phyloP scores from a whole-genome alignment of 306 rosid species.

The Cicer judaicum region DNA sequence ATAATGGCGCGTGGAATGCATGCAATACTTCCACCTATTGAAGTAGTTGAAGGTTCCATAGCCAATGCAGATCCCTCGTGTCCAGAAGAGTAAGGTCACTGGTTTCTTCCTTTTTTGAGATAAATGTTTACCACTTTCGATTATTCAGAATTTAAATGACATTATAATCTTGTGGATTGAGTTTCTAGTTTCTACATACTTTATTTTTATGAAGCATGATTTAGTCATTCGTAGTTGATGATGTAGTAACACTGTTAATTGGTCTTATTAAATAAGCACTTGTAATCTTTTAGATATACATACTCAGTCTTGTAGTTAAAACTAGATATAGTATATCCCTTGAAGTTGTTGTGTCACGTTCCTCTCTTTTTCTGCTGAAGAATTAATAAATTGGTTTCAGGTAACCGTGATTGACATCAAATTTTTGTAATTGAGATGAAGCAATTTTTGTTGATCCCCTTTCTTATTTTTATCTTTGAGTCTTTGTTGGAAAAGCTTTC shows the following conservation, averaged over 20 bases:
- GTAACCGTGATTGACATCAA: conserved; percentile 12
- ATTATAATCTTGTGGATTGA: neutral
- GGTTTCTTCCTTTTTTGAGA: conserved; percentile 33
- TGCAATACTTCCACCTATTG: conserved; percentile 92
- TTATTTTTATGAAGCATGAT: neutral
- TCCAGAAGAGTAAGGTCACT: conserved; percentile 87
- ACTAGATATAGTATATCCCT: conserved; percentile 23
- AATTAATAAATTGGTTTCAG: conserved; percentile 12
- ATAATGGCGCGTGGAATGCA: conserved; percentile 95
- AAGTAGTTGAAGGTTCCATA: conserved; percentile 79
- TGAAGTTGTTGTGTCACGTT: conserved; percentile 14
- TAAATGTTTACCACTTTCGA: conserved; percentile 16
- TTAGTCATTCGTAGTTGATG: conserved; percentile 30
- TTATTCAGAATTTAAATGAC: neutral
- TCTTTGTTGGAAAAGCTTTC: conserved; percentile 24
- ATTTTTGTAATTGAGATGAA: conserved; percentile 28
- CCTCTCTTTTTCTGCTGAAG: conserved; percentile 23
- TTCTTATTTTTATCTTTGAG: conserved; percentile 3
- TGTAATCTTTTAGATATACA: conserved; percentile 27
- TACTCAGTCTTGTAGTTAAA: conserved; percentile 31
- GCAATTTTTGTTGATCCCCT: conserved; percentile 2
- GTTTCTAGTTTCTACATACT: neutral
- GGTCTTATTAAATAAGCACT: conserved; percentile 1
- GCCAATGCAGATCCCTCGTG: conserved; percentile 90
- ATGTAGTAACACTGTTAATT: neutral